Conservation (phyloP, 176 grass and related monocot genomes). For the Leersia perrieri region DNA sequence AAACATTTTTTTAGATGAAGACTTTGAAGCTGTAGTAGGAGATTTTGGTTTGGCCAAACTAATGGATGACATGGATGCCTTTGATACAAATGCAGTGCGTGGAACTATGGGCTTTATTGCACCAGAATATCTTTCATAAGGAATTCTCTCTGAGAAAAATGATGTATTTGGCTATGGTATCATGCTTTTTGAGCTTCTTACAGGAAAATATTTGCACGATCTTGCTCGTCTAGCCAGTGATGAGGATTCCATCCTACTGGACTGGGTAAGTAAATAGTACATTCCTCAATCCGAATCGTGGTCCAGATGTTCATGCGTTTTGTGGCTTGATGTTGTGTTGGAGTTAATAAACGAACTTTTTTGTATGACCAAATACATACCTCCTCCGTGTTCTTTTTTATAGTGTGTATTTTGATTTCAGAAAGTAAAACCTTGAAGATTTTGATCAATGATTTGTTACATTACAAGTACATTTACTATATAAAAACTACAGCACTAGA, state of each 20-base stretch:
- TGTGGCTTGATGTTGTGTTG: not conserved
- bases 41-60: slow-evolving; percentile 90
- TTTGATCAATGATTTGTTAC: no score
- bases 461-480: no score
- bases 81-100: slow-evolving; percentile 85
- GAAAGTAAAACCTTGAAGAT: no score
- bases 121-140: slow-evolving; percentile 87
- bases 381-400: no score
- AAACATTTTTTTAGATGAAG: slow-evolving; percentile 86
- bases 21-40: slow-evolving; percentile 80
- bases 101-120: slow-evolving; percentile 91
- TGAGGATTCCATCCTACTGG: slow-evolving; percentile 87
- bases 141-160: slow-evolving; percentile 87
- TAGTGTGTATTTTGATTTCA: no score
- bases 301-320: not conserved
- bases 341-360: not conserved
- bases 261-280: slow-evolving; percentile 58
- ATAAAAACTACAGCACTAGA: no score
- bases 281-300: not conserved
- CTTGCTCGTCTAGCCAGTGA: slow-evolving; percentile 88
- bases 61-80: slow-evolving; percentile 93
- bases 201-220: slow-evolving; percentile 91
- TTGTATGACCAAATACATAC: not conserved
- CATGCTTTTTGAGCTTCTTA: slow-evolving; percentile 90
- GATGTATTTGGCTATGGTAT: slow-evolving; percentile 95